Evolutionary conservation across 2,329 filamentous ascomycete species (phyloP).

Genomic region (Capronia americana): DNA sequence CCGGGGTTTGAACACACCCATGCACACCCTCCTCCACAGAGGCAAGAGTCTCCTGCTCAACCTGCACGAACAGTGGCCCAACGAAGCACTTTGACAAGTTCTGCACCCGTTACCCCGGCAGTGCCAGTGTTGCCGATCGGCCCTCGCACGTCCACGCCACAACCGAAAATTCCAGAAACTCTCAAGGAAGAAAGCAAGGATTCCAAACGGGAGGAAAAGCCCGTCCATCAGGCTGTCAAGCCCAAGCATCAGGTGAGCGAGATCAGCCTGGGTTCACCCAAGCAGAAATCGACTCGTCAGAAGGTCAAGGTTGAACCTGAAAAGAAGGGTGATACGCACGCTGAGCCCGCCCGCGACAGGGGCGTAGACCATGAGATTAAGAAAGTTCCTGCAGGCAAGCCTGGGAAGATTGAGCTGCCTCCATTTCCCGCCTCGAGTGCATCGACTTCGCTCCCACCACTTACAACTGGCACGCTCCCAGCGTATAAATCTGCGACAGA

Average conservation of each 20-base stretch:
- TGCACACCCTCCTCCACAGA: slow-evolving; percentile 56
- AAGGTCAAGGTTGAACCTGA: slow-evolving; percentile 20
- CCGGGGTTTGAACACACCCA: slow-evolving; percentile 49
- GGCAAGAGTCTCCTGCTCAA: slow-evolving; percentile 26
- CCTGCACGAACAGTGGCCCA: slow-evolving; percentile 55
- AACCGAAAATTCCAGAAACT: slow-evolving; percentile 39
- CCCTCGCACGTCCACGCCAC: slow-evolving; percentile 31
- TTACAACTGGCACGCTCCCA: background rate
- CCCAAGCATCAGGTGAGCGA: slow-evolving; percentile 42
- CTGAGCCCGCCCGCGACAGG: slow-evolving; percentile 6
- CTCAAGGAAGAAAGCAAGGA: slow-evolving; percentile 21
- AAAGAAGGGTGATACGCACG: slow-evolving; percentile 17
- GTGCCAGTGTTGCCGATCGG: slow-evolving; percentile 43
- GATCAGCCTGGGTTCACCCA: slow-evolving; percentile 52
- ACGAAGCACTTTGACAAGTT: slow-evolving; percentile 45
- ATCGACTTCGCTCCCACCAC: background rate
- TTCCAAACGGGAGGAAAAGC: slow-evolving; percentile 4
- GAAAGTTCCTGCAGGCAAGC: slow-evolving; percentile 22
- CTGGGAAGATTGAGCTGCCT: slow-evolving; percentile 30
- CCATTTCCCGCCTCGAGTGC: slow-evolving; percentile 6
- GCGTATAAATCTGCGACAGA: slow-evolving; percentile 17
- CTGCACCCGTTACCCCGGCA: slow-evolving; percentile 44
- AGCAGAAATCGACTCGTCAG: slow-evolving; percentile 35
- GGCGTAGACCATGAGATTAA: slow-evolving; percentile 41
- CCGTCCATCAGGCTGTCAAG: slow-evolving; percentile 6